Evolutionary conservation across 2,329 filamentous ascomycete species (phyloP), one percentile per base, ranked within the genome.

Genomic region (Sporothrix inflata): DNA sequence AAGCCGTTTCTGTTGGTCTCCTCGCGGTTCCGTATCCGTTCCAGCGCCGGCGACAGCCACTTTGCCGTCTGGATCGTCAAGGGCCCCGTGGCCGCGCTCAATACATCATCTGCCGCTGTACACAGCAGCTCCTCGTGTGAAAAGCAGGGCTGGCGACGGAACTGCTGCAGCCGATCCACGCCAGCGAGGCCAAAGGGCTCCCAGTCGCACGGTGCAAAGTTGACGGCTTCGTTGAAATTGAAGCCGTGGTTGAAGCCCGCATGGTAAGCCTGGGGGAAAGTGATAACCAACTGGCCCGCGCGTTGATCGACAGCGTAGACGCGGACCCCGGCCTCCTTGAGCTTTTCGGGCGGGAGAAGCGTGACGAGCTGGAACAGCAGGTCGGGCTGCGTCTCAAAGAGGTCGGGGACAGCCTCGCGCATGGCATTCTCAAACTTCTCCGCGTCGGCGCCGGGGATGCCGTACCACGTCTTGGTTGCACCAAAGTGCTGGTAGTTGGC

Each of bases 401-500:
- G 85, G 78, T 99, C 96, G 0, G 96, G 96, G 0, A 99, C 94
- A 1, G 96, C 94, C 78, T 97, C 93, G 61, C 90, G 90, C 95
- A 99, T 98, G 0, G 96, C 96, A 71, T 91, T 88, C 82, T 99
- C 96, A 73, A 99, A 99, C 76, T 96, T 97, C 77, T 96, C 92
- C 0, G 94, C 93, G 79, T 98, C 96, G 57, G 93, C 92, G 16
- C 92, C 95, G 0, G 96, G 96, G 76, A 99, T 98, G 3, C 96
- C 96, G 78, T 99, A 99, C 96, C 96, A 99, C 0, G 96, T 99
- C 83, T 99, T 99, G 1, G 96, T 99, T 1, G 94, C 94, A 11
- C 96, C 96, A 78, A 99, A 97, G 78, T 99, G 96, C 80, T 99
- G 96, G 78, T 98, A 99, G 76, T 99, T 99, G 69, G 96, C 92